Evolutionary conservation across 1,284 basidiomycete species (phyloP), one percentile per base, ranked within the genome.

Genomic region (Leccinum pachyderme): DNA sequence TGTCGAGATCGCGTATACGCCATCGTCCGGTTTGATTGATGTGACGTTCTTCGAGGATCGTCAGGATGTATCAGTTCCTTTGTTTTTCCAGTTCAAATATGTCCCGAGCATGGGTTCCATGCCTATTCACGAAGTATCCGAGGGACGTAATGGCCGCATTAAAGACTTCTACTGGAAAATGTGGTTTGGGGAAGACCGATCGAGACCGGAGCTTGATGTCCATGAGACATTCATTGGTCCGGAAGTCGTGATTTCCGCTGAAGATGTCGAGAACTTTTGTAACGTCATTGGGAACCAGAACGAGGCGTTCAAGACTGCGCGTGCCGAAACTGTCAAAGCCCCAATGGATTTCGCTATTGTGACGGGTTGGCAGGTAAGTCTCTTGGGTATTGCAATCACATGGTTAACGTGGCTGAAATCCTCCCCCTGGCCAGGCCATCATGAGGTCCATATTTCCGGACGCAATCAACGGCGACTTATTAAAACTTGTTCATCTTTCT

Each of bases 271-370:
- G 73, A 80, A 82, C 28, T 99, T 99, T 81, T 98, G 95, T 68
- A 84, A 86, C 45, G 89, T 99, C 49, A 86, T 98, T 55, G 95
- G 94, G 44, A 98, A 98, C 73, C 88, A 95, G 67, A 88, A 87
- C 48, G 95, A 95, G 72, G 81, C 82, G 7, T 99, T 96, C 83
- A 93, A 95, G 81, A 78, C 81, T 27, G 84, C 77, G 5, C 81
- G 92, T 51, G 85, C 79, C 53, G 81, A 85, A 47, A 79, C 76
- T 31, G 83, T 93, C 33, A 84, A 88, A 66, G 93, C 93, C 1
- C 96, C 96, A 0, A 97, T 99, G 93, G 97, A 99, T 77, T 98
- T 97, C 69, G 94, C 95, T 53, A 99, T 99, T 68, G 95, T 98
- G 56, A 90, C 95, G 48, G 95, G 95, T 45, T 98, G 96, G 95